Evolutionary conservation across 2,329 filamentous ascomycete genomes (phyloP), one percentile per base, ranked within the genome.

Genomic region (Mariannaea elegans): DNA sequence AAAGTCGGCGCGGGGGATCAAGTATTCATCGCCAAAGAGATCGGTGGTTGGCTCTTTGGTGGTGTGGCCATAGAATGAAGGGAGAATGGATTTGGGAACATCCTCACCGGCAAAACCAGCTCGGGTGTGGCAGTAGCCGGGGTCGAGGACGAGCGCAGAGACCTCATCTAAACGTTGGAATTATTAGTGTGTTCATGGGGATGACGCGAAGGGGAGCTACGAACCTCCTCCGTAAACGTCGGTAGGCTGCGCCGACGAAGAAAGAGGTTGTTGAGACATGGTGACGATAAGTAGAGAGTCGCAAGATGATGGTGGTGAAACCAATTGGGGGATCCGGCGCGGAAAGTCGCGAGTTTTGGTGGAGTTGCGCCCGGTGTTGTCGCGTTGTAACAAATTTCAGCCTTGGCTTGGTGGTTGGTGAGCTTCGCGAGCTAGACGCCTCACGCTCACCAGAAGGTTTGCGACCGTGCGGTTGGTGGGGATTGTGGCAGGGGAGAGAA

Each of bases 21-120:
- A 89, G 66, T 90, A 89, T 77, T 97, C 94, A 75, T 99, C 96
- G 78, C 95, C 95, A 71, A 94, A 98, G 59, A 95, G 82, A 56
- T 88, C 82, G 69, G 79, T 80, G 48, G 84, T 82, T 16, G 72
- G 66, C 54, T 78, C 75, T 66, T 70, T 71, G 63, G 76, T 83
- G 54, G 84, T 71, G 72, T 84, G 80, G 54, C 91, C 94, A 79
- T 99, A 99, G 80, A 91, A 93, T 42, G 93, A 95, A 24, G 94
- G 94, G 59, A 97, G 85, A 57, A 98, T 89, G 27, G 92, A 93
- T 81, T 98, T 98, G 69, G 95, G 95, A 1, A 93, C 90, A 79
- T 99, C 95, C 85, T 99, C 96, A 73, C 96, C 95, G 12, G 96
- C 96, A 73, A 98, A 99, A 59, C 95, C 95, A 61, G 94, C 95